Evolutionary conservation across 192 early-diverging fungal species (phyloP).

Genomic region (Funneliformis mosseae): DNA sequence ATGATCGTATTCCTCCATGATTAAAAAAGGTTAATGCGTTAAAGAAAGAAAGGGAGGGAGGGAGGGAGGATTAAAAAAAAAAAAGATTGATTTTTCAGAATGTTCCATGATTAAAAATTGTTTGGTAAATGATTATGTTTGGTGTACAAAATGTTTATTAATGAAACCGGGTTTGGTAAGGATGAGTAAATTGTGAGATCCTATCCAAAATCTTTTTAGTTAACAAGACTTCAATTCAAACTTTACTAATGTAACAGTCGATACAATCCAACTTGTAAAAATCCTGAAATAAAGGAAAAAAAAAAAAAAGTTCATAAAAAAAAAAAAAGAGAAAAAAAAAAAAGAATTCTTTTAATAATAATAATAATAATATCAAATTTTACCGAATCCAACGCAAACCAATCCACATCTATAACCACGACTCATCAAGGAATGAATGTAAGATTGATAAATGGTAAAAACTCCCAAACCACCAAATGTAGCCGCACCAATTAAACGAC

Average conservation of each 20-base stretch:
- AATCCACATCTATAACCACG: background rate
- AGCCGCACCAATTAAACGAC: background rate
- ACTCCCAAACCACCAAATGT: background rate
- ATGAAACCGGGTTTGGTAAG: too few species aligned
- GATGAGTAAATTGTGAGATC: too few species aligned
- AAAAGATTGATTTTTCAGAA: too few species aligned
- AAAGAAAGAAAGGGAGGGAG: background rate
- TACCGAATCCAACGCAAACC: background rate
- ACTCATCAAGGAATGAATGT: background rate
- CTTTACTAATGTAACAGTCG: background rate
- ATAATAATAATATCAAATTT: background rate
- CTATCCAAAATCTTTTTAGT: too few species aligned
- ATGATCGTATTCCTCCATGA: background rate
- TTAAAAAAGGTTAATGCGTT: background rate
- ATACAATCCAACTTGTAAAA: background rate
- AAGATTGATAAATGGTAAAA: background rate
- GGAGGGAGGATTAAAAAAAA: too few species aligned
- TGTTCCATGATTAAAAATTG: too few species aligned
- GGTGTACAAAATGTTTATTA: too few species aligned
- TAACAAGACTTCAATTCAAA: too few species aligned
- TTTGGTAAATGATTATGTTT: too few species aligned
- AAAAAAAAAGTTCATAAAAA: background rate
- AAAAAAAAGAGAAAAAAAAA: background rate
- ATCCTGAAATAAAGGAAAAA: background rate
- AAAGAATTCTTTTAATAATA: background rate